Percentiles rank a stretch among this genome's conserved stretches.
Conservation (phyloP, 192 early-diverging fungal genomes). For the Spizellomyces sp. region DNA sequence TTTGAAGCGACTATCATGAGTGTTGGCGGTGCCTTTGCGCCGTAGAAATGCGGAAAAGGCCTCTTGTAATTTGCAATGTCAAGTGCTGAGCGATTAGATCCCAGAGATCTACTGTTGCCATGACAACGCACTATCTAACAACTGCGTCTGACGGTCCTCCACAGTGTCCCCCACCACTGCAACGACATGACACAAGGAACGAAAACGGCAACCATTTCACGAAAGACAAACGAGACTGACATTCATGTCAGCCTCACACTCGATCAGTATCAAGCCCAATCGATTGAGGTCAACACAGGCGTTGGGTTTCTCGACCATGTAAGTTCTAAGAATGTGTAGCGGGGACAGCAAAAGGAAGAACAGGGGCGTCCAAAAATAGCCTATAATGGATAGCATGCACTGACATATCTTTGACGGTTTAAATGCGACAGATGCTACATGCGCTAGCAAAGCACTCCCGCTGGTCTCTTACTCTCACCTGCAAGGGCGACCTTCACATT, state of each 20-base stretch:
- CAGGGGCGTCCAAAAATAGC: no score
- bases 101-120: no score
- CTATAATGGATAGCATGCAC: no score
- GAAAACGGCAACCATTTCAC: conserved; percentile 48
- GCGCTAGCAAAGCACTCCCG: conserved; percentile 95
- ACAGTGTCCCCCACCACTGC: background rate
- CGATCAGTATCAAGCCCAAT: conserved; percentile 57
- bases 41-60: no score
- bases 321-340: conserved; percentile 15
- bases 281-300: conserved; percentile 82
- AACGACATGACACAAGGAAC: conserved; percentile 2
- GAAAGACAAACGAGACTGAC: conserved; percentile 96
- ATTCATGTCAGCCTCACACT: conserved; percentile 72
- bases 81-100: no score
- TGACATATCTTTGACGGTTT: no score
- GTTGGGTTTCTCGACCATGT: conserved; percentile 99
- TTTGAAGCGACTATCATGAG: no score
- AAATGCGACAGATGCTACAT: conserved; percentile 80
- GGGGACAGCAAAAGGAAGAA: no score
- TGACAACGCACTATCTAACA: no score
- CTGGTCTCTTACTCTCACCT: conserved; percentile 84
- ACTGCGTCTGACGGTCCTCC: no score
- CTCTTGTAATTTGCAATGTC: no score
- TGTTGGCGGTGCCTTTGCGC: no score
- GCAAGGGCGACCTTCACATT: conserved; percentile 93